Evolutionary conservation across 768 basidiomycete species (phyloP).

Genomic region (Suillus ampliporus): DNA sequence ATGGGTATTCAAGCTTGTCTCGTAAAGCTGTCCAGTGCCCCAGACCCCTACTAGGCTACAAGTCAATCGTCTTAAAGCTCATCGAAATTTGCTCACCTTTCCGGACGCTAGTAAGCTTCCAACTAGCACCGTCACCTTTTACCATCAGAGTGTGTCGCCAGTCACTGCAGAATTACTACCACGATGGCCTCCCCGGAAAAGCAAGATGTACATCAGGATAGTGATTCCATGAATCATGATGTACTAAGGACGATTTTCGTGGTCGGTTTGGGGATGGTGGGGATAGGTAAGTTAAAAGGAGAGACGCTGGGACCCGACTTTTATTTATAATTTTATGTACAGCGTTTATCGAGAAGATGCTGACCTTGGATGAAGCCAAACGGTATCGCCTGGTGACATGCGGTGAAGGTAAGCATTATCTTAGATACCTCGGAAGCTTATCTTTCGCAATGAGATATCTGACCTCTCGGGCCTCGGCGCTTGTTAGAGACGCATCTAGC

Average conservation of each 20-base stretch:
- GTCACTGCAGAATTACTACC: background rate
- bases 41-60: too few species aligned
- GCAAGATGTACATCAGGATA: background rate
- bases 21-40: too few species aligned
- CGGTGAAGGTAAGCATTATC: constrained; percentile 52
- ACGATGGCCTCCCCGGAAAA: constrained; percentile 1
- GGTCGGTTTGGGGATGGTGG: constrained; percentile 68
- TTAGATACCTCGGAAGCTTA: constrained; percentile 16
- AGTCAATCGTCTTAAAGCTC: background rate
- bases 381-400: constrained; percentile 61
- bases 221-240: background rate
- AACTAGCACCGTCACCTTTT: background rate
- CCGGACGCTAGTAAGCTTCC: background rate
- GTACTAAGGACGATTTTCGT: constrained; percentile 19
- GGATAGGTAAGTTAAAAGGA: constrained; percentile 46
- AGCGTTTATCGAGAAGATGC: constrained; percentile 75
- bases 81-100: background rate
- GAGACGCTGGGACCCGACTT: background rate
- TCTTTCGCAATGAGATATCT: constrained; percentile 27
- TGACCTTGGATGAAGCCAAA: constrained; percentile 55
- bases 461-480: too few species aligned
- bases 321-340: background rate
- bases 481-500: constrained; percentile 49
- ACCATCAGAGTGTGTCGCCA: background rate
- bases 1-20: too few species aligned